phyloP scores from a whole-genome alignment of 768 basidiomycete species.

The Kwoniella sp. region DNA sequence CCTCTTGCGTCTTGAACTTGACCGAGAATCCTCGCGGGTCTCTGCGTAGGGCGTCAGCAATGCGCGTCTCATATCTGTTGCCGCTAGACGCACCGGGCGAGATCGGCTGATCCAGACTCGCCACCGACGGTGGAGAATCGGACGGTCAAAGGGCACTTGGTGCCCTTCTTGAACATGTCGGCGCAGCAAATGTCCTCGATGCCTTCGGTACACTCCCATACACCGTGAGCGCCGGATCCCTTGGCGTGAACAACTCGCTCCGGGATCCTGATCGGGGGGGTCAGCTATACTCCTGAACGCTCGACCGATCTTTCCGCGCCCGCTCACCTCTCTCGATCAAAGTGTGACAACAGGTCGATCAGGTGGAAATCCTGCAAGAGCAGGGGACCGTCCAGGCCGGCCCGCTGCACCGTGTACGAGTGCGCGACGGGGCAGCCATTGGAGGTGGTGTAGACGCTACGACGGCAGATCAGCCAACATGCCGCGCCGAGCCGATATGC shows the following conservation, averaged over 20 bases:
- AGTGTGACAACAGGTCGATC: slow-evolving; percentile 83
- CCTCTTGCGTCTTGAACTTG: slow-evolving; percentile 53
- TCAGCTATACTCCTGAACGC: not conserved
- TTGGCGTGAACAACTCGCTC: slow-evolving; percentile 57
- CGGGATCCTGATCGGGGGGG: slow-evolving; percentile 26
- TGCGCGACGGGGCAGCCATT: slow-evolving; percentile 63
- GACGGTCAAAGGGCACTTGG: slow-evolving; percentile 43
- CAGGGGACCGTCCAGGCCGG: slow-evolving; percentile 73
- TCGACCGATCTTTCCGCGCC: not conserved
- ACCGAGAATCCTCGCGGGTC: slow-evolving; percentile 54
- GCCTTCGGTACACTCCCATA: slow-evolving; percentile 52
- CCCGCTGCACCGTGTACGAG: slow-evolving; percentile 67
- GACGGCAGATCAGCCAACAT: not conserved
- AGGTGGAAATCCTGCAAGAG: slow-evolving; percentile 69
- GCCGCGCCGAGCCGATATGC: not conserved
- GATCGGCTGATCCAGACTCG: slow-evolving; percentile 53
- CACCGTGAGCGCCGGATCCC: slow-evolving; percentile 60
- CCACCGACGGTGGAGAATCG: slow-evolving; percentile 54
- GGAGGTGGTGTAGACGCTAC: slow-evolving; percentile 71
- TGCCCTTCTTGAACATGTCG: slow-evolving; percentile 51
- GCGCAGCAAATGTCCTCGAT: slow-evolving; percentile 51
- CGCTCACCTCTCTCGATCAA: slow-evolving; percentile 47
- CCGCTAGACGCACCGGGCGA: slow-evolving; percentile 44
- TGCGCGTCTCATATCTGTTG: not conserved
- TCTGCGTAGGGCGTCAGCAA: slow-evolving; percentile 7